Evolutionary conservation across 768 basidiomycete genomes (phyloP).

Genomic region (Boletus sp.): DNA sequence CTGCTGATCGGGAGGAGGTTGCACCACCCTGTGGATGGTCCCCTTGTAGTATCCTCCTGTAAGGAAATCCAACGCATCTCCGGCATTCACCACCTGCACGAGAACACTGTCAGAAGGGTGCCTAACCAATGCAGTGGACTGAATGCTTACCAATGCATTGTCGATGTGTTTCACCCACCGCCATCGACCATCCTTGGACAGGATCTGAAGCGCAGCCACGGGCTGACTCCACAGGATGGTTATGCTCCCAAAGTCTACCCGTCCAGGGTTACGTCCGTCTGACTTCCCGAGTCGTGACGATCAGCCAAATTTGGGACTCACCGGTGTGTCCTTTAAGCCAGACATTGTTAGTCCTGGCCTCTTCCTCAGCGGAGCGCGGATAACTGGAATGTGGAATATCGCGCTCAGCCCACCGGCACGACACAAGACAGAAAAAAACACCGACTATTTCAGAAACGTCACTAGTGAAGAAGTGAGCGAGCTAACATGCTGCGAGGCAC

Average conservation of each 20-base stretch:
- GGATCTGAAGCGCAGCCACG: slow-evolving; percentile 54
- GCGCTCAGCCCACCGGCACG: not conserved
- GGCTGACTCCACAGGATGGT: slow-evolving; percentile 63
- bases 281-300: too few relatives aligned
- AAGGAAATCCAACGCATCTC: slow-evolving; percentile 58
- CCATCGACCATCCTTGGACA: slow-evolving; percentile 51
- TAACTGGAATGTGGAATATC: slow-evolving; percentile 33
- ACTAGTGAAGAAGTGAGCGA: slow-evolving; percentile 32
- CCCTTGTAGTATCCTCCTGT: slow-evolving; percentile 58
- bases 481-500: not conserved
- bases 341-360: slow-evolving; percentile 47
- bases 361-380: slow-evolving; percentile 48
- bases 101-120: not conserved
- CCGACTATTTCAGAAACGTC: slow-evolving; percentile 67
- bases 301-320: slow-evolving; percentile 10
- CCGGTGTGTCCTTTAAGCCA: slow-evolving; percentile 63
- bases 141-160: slow-evolving; percentile 46
- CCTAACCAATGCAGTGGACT: not conserved
- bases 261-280: not conserved
- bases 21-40: slow-evolving; percentile 60
- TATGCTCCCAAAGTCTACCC: slow-evolving; percentile 49
- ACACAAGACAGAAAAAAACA: not conserved
- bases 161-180: slow-evolving; percentile 57
- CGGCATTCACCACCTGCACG: slow-evolving; percentile 53
- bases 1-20: slow-evolving; percentile 55